Evolutionary conservation across 257 asterid species (phyloP).

Genomic region (Vinca minor): DNA sequence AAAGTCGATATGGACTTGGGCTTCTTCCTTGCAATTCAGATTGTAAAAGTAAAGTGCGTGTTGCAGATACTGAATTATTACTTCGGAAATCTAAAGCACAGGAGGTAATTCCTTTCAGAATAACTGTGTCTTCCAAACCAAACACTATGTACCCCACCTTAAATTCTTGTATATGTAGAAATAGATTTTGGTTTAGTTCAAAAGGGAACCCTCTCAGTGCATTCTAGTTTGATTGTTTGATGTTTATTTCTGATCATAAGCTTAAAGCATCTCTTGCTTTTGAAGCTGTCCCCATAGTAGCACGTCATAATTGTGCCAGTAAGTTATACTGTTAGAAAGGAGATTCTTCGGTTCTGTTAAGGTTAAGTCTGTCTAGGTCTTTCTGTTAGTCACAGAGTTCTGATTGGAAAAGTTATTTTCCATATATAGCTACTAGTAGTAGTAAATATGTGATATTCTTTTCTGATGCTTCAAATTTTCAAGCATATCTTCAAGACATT

Average conservation of each 20-base stretch:
- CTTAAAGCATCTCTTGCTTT: not conserved
- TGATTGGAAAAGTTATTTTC: not conserved
- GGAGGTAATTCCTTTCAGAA: slow-evolving; percentile 37
- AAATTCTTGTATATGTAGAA: no score
- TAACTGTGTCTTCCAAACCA: not conserved
- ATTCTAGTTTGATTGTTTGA: not conserved
- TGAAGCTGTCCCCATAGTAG: not conserved
- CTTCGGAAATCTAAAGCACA: slow-evolving; percentile 49
- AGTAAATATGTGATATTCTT: not conserved
- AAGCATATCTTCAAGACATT: not conserved
- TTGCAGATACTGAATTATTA: slow-evolving; percentile 52
- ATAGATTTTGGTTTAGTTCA: not conserved
- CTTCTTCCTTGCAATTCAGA: slow-evolving; percentile 60
- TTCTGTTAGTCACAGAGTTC: not conserved
- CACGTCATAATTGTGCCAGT: not conserved
- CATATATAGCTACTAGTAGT: not conserved
- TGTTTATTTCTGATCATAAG: not conserved
- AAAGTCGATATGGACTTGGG: slow-evolving; percentile 65
- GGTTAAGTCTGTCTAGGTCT: not conserved
- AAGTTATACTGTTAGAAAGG: not conserved
- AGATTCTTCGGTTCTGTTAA: not conserved
- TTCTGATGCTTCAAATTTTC: not conserved
- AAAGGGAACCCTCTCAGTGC: not conserved
- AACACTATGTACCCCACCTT: no score
- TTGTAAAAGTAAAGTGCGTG: slow-evolving; percentile 64